Percentiles rank a stretch among this genome's conserved stretches.
phyloP scores from a whole-genome alignment of 345 rosid species.

The Psidium guajava region DNA sequence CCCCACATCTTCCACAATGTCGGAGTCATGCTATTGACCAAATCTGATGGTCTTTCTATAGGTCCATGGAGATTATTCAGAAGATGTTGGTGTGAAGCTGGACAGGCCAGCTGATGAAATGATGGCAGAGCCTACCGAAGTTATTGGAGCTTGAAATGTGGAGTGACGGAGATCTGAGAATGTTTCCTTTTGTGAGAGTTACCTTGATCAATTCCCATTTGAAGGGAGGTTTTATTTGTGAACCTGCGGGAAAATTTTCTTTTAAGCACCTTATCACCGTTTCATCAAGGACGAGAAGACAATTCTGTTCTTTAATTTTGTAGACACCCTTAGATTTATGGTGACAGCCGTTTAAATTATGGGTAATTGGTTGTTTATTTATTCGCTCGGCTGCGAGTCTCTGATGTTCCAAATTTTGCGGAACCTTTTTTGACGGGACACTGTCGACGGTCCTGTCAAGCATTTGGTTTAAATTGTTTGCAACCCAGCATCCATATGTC shows the following conservation, averaged over 20 bases:
- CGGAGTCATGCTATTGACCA: neutral
- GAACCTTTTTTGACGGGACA: neutral
- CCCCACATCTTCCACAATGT: neutral
- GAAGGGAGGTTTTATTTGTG: neutral
- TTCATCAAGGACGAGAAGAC: neutral
- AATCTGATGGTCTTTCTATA: neutral
- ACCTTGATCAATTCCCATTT: neutral
- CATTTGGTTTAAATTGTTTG: neutral
- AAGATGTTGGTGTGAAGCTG: slow-evolving; percentile 72
- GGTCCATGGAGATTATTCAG: slow-evolving; percentile 85
- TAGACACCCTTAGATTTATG: neutral
- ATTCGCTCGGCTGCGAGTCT: neutral
- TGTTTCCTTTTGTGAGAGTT: neutral
- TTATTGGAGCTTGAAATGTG: slow-evolving; percentile 40
- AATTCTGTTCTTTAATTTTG: neutral
- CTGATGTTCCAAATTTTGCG: neutral
- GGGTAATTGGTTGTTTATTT: neutral
- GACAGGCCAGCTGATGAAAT: slow-evolving; percentile 81
- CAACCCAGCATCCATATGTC: neutral
- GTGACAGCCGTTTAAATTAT: neutral
- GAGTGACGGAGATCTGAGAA: neutral
- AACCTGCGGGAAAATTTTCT: neutral
- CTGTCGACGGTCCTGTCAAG: neutral
- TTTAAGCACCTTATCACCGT: neutral
- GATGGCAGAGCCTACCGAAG: slow-evolving; percentile 44